Conservation (phyloP, 257 asterid species). For the Scutellaria galericulata region DNA sequence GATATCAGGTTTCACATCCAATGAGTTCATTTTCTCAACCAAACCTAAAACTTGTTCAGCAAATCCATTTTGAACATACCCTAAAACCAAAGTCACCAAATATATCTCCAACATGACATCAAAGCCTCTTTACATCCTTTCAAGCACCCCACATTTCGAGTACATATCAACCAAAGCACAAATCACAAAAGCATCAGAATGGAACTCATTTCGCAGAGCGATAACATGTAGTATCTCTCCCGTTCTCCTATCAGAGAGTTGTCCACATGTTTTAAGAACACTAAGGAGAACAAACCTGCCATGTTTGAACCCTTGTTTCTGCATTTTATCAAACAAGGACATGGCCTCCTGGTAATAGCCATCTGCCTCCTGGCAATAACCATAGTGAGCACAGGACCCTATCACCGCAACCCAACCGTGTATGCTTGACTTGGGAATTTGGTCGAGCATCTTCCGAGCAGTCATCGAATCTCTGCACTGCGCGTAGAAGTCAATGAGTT, state of each 20-base stretch:
- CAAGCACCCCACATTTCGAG: too few species aligned
- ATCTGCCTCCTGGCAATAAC: too few species aligned
- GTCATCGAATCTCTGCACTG: slow-evolving; percentile 41
- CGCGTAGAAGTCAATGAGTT: slow-evolving; percentile 51
- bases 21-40: slow-evolving; percentile 50
- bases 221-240: too few species aligned
- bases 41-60: too few species aligned
- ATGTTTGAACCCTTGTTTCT: too few species aligned
- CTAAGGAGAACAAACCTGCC: too few species aligned
- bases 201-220: too few species aligned
- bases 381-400: slow-evolving; percentile 62
- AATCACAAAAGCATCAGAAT: too few species aligned
- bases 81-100: slow-evolving; percentile 65
- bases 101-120: slow-evolving; percentile 50
- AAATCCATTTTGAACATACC: slow-evolving; percentile 58
- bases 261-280: too few species aligned
- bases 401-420: slow-evolving; percentile 62
- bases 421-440: slow-evolving; percentile 54
- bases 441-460: slow-evolving; percentile 69
- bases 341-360: slow-evolving; percentile 56
- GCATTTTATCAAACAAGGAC: too few species aligned
- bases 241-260: too few species aligned
- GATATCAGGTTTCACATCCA: slow-evolving; percentile 54
- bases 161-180: slow-evolving; percentile 46
- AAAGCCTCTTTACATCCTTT: slow-evolving; percentile 57